Percentiles rank a stretch among this genome's conserved stretches.
These are phyloP conservation scores for Macroventuria anomochaeta DNA, from an alignment of 2,329 filamentous ascomycete genomes.

Conservation along the genomic window DNA sequence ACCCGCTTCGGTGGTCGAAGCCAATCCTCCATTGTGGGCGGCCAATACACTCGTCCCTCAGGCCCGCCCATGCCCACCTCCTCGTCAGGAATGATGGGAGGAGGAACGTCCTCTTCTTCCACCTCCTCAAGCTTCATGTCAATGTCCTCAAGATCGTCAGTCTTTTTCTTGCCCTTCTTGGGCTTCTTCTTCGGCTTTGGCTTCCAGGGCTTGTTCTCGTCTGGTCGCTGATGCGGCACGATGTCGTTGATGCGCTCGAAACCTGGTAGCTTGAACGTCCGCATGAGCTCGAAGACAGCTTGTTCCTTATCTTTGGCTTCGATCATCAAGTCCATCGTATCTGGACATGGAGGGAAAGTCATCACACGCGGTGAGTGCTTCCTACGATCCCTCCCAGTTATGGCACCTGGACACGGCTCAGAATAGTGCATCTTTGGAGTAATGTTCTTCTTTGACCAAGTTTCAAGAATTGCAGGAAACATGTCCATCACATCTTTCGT, in stretches of 20 bases:
- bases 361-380: conserved; percentile 85
- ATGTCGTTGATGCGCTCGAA: conserved; percentile 78
- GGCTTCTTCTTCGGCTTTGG: conserved; percentile 50
- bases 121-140: conserved; percentile 54
- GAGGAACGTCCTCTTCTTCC: conserved; percentile 44
- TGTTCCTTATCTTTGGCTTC: conserved; percentile 99
- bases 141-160: conserved; percentile 43
- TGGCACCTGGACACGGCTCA: conserved; percentile 76
- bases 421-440: conserved; percentile 98
- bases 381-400: conserved; percentile 77
- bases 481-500: conserved; percentile 80
- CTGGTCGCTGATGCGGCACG: conserved; percentile 75
- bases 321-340: conserved; percentile 96
- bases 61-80: conserved; percentile 88
- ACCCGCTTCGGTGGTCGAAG: conserved; percentile 79
- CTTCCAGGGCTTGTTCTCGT: conserved; percentile 68
- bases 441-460: conserved; percentile 84
- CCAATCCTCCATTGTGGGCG: conserved; percentile 88
- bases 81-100: conserved; percentile 62
- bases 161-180: conserved; percentile 56
- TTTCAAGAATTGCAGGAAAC: conserved; percentile 78
- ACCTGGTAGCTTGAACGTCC: conserved; percentile 82
- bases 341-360: conserved; percentile 79
- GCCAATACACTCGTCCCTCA: conserved; percentile 86
- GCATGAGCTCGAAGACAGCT: conserved; percentile 93